Percentiles rank a stretch among this genome's conserved stretches.
Conservation (phyloP, 176 grass and related monocot genomes). For the barley (Hordeum vulgare) region DNA sequence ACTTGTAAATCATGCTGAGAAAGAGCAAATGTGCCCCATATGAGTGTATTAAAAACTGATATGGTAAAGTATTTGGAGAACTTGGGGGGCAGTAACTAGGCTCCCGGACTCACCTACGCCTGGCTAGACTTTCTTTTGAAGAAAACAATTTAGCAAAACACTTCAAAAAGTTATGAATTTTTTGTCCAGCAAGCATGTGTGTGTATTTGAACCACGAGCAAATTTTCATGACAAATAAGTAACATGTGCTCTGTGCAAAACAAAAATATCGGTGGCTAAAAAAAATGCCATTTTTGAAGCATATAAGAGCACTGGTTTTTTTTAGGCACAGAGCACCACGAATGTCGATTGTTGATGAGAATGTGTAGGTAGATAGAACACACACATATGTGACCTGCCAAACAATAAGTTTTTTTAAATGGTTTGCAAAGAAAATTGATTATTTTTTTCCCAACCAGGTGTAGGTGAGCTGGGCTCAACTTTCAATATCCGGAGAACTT, state of each 20-base stretch:
- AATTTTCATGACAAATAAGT: neutral
- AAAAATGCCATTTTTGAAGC: no score
- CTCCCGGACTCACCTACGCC: neutral
- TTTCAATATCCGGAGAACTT: neutral
- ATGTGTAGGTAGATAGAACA: no score
- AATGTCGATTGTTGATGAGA: no score
- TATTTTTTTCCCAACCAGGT: no score
- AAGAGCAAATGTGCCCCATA: neutral
- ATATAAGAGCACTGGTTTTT: no score
- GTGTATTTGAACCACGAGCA: neutral
- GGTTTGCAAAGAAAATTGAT: no score
- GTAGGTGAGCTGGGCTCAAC: no score
- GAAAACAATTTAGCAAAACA: neutral
- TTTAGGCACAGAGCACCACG: no score
- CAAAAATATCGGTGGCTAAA: no score
- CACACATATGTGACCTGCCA: no score
- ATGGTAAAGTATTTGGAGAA: neutral
- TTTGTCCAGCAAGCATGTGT: neutral
- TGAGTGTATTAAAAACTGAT: neutral
- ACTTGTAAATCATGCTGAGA: neutral
- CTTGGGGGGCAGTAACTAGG: neutral
- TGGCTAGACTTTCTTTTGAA: neutral
- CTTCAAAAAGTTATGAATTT: neutral
- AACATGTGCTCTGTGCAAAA: neutral
- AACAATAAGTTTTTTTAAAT: no score